Evolutionary conservation across 495 filamentous ascomycete species (phyloP), one percentile per base, ranked within the genome.

Genomic region (Talaromyces adpressus): DNA sequence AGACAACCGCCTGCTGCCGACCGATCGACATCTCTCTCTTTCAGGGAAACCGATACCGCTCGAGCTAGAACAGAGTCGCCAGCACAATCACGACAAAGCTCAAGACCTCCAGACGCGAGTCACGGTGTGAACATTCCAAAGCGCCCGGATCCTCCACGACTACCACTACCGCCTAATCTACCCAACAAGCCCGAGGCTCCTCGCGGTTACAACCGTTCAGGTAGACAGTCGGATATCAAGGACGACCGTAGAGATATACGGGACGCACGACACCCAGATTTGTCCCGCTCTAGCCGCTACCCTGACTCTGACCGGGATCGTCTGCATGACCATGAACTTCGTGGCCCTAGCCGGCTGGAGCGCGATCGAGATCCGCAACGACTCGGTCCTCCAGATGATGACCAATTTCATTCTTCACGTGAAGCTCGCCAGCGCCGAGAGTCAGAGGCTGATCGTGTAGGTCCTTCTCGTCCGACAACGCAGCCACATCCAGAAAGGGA

Each of bases 211-310:
- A 73, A 74, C 12, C 68, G 73, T 53, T 62, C 78, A 14, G 76
- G 75, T n/a, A 69, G 68, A 6, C 75, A 76, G 18, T 73, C 77
- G 22, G 77, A 79, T 62, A 58, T 75, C 25, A 51, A 73, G 47
- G 76, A 79, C 36, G 74, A 75, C 16, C 74, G 77, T 62, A 74
- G 75, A 36, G 75, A 78, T 16, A 72, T 73, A 62, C 73, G 75
- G 20, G 75, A 78, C 22, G 72, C 73, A 61, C 75, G 75, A 29
- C 73, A 67, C 61, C 20, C 68, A 18, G 78, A 81, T 7, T 78
- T 72, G 63, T 66, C 69, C 51, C 72, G 74, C 4, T 68, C 75
- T 36, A 72, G 67, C 53, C 75, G 77, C 20, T 76, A 77, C 62
- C 70, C 65, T 30, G 73, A 72, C 12, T 69, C 72, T 57, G 75